Conservation (phyloP, 1,139 yeast genomes). For the Saccharomyces hybrid region DNA sequence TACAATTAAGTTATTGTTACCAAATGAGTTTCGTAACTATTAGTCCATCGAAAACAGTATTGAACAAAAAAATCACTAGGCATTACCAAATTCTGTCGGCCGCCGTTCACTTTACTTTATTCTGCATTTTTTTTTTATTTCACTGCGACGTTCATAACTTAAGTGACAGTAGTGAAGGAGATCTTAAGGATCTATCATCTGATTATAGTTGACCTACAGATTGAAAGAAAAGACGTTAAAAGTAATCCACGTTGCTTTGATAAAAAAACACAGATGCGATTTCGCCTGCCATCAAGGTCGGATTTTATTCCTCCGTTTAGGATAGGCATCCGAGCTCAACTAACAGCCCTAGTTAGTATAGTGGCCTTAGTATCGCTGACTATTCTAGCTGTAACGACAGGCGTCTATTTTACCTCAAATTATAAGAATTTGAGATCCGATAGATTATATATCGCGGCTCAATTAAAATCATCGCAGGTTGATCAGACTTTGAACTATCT, state of each 20-base stretch:
- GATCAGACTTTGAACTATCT: conserved; percentile 56
- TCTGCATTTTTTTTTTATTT: too few species aligned
- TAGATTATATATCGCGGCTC: conserved; percentile 68
- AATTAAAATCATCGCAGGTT: conserved; percentile 75
- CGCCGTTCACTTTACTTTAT: too few species aligned
- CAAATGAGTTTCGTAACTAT: too few species aligned
- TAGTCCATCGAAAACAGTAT: too few species aligned
- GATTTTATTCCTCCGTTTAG: conserved; percentile 28
- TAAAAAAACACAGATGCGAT: background rate
- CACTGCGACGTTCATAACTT: too few species aligned
- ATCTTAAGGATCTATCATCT: too few species aligned
- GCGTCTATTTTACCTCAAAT: conserved; percentile 65
- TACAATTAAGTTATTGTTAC: too few species aligned
- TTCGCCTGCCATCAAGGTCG: background rate
- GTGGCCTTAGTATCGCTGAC: conserved; percentile 71
- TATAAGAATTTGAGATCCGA: conserved; percentile 60
- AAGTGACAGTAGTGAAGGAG: too few species aligned
- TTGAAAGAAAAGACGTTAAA: background rate
- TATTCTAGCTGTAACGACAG: conserved; percentile 70
- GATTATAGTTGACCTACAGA: background rate
- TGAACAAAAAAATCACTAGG: too few species aligned
- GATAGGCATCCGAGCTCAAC: conserved; percentile 50
- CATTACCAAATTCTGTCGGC: too few species aligned
- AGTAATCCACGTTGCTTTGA: background rate
- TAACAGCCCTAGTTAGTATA: conserved; percentile 65